These are phyloP conservation scores for Pachyrhizus erosus DNA, from an alignment of 306 rosid species.

Conservation along the genomic window DNA sequence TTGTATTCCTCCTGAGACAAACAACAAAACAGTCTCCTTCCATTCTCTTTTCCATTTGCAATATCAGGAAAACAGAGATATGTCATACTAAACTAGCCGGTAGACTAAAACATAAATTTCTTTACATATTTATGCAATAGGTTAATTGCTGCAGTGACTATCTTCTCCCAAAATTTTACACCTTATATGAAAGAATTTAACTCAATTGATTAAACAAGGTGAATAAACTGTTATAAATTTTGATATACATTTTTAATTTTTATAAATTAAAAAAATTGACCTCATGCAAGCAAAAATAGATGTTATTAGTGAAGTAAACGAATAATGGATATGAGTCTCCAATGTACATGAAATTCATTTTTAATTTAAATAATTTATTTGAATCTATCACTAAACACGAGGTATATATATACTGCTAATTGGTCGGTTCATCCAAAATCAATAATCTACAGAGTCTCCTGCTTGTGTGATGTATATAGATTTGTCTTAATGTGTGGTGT, in stretches of 20 bases:
- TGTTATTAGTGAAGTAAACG: no score
- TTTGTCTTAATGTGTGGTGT: background rate
- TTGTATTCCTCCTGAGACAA: conserved; percentile 10
- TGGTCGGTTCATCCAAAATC: background rate
- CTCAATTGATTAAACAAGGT: no score
- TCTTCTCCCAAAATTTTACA: background rate
- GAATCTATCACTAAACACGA: background rate
- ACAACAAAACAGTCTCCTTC: conserved; percentile 6
- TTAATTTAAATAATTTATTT: background rate
- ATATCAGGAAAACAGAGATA: background rate
- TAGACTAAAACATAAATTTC: background rate
- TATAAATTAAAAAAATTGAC: no score
- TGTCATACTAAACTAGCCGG: conserved; percentile 28
- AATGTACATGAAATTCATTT: background rate
- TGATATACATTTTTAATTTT: no score
- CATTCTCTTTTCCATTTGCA: conserved; percentile 18
- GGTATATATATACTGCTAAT: background rate
- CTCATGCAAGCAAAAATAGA: no score
- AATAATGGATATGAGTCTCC: background rate
- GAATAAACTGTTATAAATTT: no score
- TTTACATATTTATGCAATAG: background rate
- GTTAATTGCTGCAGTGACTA: background rate
- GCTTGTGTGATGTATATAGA: background rate
- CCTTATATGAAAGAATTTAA: no score
- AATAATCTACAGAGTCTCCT: no score